Conservation (phyloP, 192 early-diverging fungal genomes). For the Umbelopsis ramanniana region DNA sequence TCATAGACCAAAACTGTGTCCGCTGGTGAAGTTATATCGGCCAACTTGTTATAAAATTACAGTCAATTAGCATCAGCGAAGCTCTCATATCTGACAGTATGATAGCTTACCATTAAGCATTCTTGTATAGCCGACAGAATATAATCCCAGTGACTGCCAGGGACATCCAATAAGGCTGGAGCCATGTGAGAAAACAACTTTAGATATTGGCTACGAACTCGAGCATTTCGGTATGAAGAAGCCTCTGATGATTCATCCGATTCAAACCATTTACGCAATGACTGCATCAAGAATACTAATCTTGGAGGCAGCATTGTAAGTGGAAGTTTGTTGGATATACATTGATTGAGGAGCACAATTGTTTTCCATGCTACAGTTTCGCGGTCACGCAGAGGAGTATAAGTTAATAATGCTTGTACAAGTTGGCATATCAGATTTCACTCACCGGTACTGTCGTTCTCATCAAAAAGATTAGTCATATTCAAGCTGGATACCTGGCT, state of each 20-base stretch:
- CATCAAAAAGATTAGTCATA: neutral
- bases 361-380: slow-evolving; percentile 25
- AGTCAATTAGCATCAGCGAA: neutral
- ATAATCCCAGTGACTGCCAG: slow-evolving; percentile 51
- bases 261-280: slow-evolving; percentile 44
- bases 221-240: neutral
- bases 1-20: slow-evolving; percentile 27
- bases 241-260: neutral
- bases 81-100: neutral
- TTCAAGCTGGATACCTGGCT: neutral
- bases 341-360: slow-evolving; percentile 32
- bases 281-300: slow-evolving; percentile 44
- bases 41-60: neutral
- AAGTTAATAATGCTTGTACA: neutral
- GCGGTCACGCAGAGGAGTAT: neutral
- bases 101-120: slow-evolving; percentile 36
- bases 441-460: neutral
- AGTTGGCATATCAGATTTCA: neutral
- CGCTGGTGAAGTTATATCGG: slow-evolving; percentile 2
- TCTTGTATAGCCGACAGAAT: slow-evolving; percentile 30
- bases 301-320: slow-evolving; percentile 44
- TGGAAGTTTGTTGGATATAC: slow-evolving; percentile 21
- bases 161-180: slow-evolving; percentile 45
- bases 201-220: slow-evolving; percentile 31
- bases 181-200: slow-evolving; percentile 43